Conservation (phyloP, 805 yeast species). For the Yamadazyma phyllophila region DNA sequence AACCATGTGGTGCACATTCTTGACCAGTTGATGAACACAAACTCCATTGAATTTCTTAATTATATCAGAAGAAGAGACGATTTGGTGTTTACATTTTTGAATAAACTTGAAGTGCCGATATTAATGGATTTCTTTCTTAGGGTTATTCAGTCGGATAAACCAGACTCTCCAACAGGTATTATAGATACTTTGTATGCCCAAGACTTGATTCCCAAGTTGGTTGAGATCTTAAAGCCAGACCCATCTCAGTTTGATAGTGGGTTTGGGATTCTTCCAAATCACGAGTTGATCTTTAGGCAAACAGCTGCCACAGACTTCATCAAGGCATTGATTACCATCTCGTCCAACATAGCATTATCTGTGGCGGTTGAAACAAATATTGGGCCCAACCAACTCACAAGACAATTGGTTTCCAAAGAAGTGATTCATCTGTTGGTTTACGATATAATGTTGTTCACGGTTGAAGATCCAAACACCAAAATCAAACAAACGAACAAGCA, state of each 20-base stretch:
- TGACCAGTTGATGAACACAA: slow-evolving; percentile 76
- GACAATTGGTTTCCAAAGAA: slow-evolving; percentile 80
- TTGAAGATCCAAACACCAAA: slow-evolving; percentile 13
- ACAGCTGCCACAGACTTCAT: slow-evolving; percentile 94
- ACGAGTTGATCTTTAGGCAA: slow-evolving; percentile 53
- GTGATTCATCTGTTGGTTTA: slow-evolving; percentile 65
- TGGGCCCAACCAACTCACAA: slow-evolving; percentile 92
- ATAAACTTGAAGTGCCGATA: slow-evolving; percentile 89
- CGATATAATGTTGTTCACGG: slow-evolving; percentile 58
- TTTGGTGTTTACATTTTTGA: slow-evolving; percentile 76
- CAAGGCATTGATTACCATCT: slow-evolving; percentile 89
- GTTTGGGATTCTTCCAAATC: slow-evolving; percentile 23
- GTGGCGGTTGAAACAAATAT: slow-evolving; percentile 87
- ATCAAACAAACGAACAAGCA: slow-evolving; percentile 57
- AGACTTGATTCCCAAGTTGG: slow-evolving; percentile 65
- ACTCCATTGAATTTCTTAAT: slow-evolving; percentile 57
- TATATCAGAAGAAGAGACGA: slow-evolving; percentile 67
- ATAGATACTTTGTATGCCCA: slow-evolving; percentile 74
- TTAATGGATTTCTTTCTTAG: slow-evolving; percentile 89
- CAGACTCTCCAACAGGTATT: slow-evolving; percentile 84
- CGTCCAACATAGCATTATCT: slow-evolving; percentile 72
- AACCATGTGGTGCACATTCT: slow-evolving; percentile 57
- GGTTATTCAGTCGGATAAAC: slow-evolving; percentile 89
- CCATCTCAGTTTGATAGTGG: slow-evolving; percentile 48
- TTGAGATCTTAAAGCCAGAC: slow-evolving; percentile 68